Percentiles rank a stretch among this genome's conserved stretches.
Evolutionary conservation across 2,329 filamentous ascomycete genomes (phyloP).

Genomic region (Fusarium compactum): DNA sequence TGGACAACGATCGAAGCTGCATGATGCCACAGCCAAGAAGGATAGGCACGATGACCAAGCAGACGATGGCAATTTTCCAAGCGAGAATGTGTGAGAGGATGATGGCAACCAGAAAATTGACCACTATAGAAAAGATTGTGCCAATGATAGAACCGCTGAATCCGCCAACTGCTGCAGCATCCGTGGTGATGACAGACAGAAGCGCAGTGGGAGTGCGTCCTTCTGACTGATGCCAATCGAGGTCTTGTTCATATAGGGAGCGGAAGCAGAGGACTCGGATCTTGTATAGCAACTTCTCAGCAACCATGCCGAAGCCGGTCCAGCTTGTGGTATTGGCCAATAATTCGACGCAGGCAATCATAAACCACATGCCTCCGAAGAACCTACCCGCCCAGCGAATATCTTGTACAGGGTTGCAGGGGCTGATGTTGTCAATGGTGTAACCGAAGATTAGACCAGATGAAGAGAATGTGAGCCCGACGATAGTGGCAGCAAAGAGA

Average conservation of each 20-base stretch:
- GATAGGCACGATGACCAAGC: slow-evolving; percentile 75
- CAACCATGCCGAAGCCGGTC: slow-evolving; percentile 60
- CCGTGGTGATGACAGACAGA: slow-evolving; percentile 76
- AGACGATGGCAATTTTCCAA: slow-evolving; percentile 82
- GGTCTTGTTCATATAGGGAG: slow-evolving; percentile 73
- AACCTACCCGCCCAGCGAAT: slow-evolving; percentile 58
- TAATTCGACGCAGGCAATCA: slow-evolving; percentile 62
- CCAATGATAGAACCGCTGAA: slow-evolving; percentile 79
- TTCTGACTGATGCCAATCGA: slow-evolving; percentile 78
- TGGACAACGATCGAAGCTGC: slow-evolving; percentile 72
- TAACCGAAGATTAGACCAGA: slow-evolving; percentile 65
- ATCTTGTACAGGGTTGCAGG: slow-evolving; percentile 56
- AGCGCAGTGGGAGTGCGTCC: slow-evolving; percentile 71
- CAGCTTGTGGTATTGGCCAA: slow-evolving; percentile 68
- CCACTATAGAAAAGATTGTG: slow-evolving; percentile 73
- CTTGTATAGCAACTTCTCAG: slow-evolving; percentile 74
- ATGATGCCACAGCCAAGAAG: slow-evolving; percentile 77
- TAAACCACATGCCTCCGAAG: slow-evolving; percentile 68
- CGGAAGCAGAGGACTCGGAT: slow-evolving; percentile 74
- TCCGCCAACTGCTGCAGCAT: slow-evolving; percentile 74
- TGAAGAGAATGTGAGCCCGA: slow-evolving; percentile 65
- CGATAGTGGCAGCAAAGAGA: slow-evolving; percentile 60
- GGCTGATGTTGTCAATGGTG: slow-evolving; percentile 59
- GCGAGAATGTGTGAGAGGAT: slow-evolving; percentile 77
- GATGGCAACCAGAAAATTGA: slow-evolving; percentile 77